These are phyloP conservation scores for Arxiozyma telluris DNA, from an alignment of 1,139 yeast species.

Conservation along the genomic window DNA sequence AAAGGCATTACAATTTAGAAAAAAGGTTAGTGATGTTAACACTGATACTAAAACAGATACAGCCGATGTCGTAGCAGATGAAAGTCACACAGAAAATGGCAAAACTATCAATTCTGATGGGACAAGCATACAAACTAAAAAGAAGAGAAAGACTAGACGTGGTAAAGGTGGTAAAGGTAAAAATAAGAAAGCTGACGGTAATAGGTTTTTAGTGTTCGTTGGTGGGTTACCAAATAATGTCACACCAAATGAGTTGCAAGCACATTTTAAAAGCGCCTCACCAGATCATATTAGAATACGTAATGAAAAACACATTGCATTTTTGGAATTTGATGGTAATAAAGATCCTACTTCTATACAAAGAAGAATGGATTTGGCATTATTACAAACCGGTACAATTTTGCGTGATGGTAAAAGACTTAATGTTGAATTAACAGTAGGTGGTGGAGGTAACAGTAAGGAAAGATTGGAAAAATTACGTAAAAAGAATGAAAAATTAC, in stretches of 20 bases:
- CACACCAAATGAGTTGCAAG: constrained; percentile 49
- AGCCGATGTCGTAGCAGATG: background rate
- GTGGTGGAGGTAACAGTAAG: constrained; percentile 92
- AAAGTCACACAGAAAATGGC: constrained; percentile 8
- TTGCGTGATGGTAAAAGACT: constrained; percentile 58
- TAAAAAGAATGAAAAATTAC: constrained; percentile 66
- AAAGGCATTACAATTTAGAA: constrained; percentile 61
- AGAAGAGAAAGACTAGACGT: constrained; percentile 69
- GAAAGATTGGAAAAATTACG: constrained; percentile 61
- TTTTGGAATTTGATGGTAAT: constrained; percentile 69
- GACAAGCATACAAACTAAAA: constrained; percentile 36
- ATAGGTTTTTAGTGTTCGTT: constrained; percentile 77
- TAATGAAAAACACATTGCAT: constrained; percentile 84
- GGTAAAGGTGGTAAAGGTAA: constrained; percentile 51
- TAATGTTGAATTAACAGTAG: constrained; percentile 92
- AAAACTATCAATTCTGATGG: constrained; percentile 14
- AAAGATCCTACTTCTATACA: constrained; percentile 50
- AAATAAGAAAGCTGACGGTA: constrained; percentile 48
- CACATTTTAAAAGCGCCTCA: constrained; percentile 65
- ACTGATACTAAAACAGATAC: background rate
- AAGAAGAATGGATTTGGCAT: constrained; percentile 71
- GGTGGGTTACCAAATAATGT: constrained; percentile 81
- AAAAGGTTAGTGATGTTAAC: constrained; percentile 2
- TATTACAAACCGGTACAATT: constrained; percentile 69
- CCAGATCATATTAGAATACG: constrained; percentile 76